A percentile compares a stretch with the other conserved stretches of the same genome.
Conservation (phyloP, 495 filamentous ascomycete species). For the Talaromyces nanjingensis region DNA sequence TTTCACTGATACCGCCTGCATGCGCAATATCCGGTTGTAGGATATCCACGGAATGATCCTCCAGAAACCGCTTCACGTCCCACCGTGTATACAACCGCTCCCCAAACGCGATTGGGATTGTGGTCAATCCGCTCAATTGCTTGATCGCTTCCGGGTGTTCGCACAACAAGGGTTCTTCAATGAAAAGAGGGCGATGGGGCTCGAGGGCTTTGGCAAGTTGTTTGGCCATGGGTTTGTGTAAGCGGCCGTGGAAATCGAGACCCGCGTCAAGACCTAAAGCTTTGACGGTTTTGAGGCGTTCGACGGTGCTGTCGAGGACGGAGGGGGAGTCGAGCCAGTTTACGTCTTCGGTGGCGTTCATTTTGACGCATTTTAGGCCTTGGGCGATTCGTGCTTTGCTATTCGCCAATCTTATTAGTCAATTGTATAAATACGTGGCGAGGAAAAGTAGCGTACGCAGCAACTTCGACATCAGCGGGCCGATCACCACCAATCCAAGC, state of each 20-base stretch:
- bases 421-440: too few species aligned
- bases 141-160: slow-evolving; percentile 68
- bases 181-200: slow-evolving; percentile 67
- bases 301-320: slow-evolving; percentile 56
- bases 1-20: slow-evolving; percentile 68
- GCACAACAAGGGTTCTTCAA: slow-evolving; percentile 69
- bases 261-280: slow-evolving; percentile 63
- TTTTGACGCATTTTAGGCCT: slow-evolving; percentile 69
- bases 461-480: slow-evolving; percentile 59
- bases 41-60: slow-evolving; percentile 62
- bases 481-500: slow-evolving; percentile 84
- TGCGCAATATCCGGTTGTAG: slow-evolving; percentile 74
- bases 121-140: slow-evolving; percentile 53
- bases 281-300: slow-evolving; percentile 64
- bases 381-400: slow-evolving; percentile 57
- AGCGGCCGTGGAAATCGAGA: slow-evolving; percentile 71
- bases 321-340: slow-evolving; percentile 72
- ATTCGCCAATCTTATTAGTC: background rate
- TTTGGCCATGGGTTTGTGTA: slow-evolving; percentile 79
- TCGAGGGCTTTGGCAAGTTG: slow-evolving; percentile 66
- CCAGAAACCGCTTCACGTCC: slow-evolving; percentile 69
- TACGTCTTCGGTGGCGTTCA: slow-evolving; percentile 76
- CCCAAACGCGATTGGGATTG: slow-evolving; percentile 65
- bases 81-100: slow-evolving; percentile 69
- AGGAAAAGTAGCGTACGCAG: slow-evolving; percentile 36